A percentile compares a stretch with the other conserved stretches of the same genome.
Evolutionary conservation across 768 basidiomycete species (phyloP).

Genomic region (Pleurotus salmoneostramineus): DNA sequence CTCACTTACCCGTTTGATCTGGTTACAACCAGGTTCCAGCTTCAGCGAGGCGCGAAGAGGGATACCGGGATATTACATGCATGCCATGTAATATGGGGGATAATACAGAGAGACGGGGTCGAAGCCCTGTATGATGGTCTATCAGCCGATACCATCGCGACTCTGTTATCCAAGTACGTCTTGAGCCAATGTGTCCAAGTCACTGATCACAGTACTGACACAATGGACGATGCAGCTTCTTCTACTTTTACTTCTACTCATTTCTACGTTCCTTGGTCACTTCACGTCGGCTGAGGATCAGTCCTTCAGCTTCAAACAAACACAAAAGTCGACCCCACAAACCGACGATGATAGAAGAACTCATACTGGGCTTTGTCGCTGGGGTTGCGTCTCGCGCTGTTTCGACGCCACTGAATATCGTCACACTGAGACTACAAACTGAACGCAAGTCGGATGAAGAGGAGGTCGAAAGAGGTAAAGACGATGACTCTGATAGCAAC

Average conservation of each 20-base stretch:
- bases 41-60: slow-evolving; percentile 23
- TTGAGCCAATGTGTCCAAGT: not conserved
- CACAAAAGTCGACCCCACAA: slow-evolving; percentile 19
- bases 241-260: slow-evolving; percentile 59
- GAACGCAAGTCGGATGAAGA: slow-evolving; percentile 31
- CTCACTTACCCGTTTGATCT: slow-evolving; percentile 58
- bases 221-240: slow-evolving; percentile 34
- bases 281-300: slow-evolving; percentile 20
- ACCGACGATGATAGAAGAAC: slow-evolving; percentile 40
- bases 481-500: not conserved
- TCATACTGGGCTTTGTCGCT: slow-evolving; percentile 52
- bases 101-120: slow-evolving; percentile 36
- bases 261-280: slow-evolving; percentile 39
- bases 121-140: slow-evolving; percentile 49
- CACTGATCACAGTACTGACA: not conserved
- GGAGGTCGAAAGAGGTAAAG: slow-evolving; percentile 1
- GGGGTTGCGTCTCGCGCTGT: slow-evolving; percentile 53
- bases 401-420: slow-evolving; percentile 51
- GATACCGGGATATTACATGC: slow-evolving; percentile 25
- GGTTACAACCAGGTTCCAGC: slow-evolving; percentile 48
- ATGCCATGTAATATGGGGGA: slow-evolving; percentile 31
- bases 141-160: slow-evolving; percentile 47
- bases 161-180: slow-evolving; percentile 47
- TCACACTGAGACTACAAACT: slow-evolving; percentile 52
- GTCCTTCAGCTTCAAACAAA: slow-evolving; percentile 4